phyloP scores from a whole-genome alignment of 2,329 filamentous ascomycete genomes.

The Alternaria postmessia region DNA sequence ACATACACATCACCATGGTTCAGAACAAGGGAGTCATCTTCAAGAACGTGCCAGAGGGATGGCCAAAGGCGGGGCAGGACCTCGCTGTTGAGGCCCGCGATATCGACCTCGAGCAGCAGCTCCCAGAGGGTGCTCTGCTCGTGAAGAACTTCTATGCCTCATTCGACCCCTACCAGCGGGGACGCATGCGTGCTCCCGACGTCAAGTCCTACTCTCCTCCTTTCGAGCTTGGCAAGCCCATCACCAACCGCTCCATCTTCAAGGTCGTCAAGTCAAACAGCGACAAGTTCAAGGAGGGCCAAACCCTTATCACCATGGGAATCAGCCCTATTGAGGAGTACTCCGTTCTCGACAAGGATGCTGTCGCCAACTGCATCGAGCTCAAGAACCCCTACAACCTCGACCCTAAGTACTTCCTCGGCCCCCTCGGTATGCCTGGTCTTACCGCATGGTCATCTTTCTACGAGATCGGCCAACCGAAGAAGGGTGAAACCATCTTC shows the following conservation, averaged over 20 bases:
- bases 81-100: slow-evolving; percentile 71
- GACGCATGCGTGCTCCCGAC: slow-evolving; percentile 73
- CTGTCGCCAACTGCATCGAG: slow-evolving; percentile 57
- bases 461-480: slow-evolving; percentile 77
- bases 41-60: slow-evolving; percentile 71
- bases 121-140: slow-evolving; percentile 70
- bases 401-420: slow-evolving; percentile 73
- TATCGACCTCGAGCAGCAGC: slow-evolving; percentile 70
- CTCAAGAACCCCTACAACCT: slow-evolving; percentile 75
- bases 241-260: slow-evolving; percentile 70
- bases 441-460: slow-evolving; percentile 78
- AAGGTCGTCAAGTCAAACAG: slow-evolving; percentile 76
- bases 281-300: slow-evolving; percentile 69
- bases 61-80: slow-evolving; percentile 75
- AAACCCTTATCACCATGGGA: slow-evolving; percentile 65
- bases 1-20: slow-evolving; percentile 53
- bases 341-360: slow-evolving; percentile 61
- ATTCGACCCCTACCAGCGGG: slow-evolving; percentile 86
- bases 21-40: slow-evolving; percentile 80
- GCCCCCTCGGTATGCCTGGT: slow-evolving; percentile 80
- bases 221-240: slow-evolving; percentile 68
- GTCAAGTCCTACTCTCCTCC: slow-evolving; percentile 73
- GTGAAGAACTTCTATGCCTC: slow-evolving; percentile 77
- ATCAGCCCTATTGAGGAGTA: slow-evolving; percentile 73
- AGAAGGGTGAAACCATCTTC: slow-evolving; percentile 83